Evolutionary conservation across 1,284 basidiomycete species (phyloP), one percentile per base, ranked within the genome.

Genomic region (Apiotrichum domesticum): DNA sequence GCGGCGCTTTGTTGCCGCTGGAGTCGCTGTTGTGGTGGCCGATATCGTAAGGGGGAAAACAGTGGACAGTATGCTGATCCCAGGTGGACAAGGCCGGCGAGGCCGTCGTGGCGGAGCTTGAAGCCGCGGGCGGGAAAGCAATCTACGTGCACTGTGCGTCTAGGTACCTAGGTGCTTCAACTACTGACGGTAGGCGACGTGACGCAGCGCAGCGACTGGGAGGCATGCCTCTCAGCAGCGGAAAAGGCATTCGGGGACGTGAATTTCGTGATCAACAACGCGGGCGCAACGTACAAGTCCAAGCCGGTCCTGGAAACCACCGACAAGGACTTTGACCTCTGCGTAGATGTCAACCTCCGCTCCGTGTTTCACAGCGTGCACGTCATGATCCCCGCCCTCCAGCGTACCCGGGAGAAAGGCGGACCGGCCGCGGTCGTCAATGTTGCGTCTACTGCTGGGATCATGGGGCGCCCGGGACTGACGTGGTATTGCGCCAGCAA

Each of bases 191-290:
- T 46, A 54, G 49, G 49, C 51, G 56, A 58, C 45, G 59, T 61
- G 13, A 54, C 59, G 7, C 41, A 50, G 51, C 54, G 54, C 35
- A 45, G 15, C 6, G 54, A 35, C 11, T 61, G 59, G 59, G 59
- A 58, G 44, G 37, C 35, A 6, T 41, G 46, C 32, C 48, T 57
- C 33, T 46, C 45, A 21, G 54, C 52, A 14, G 46, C 59, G 9
- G 52, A 54, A 41, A 41, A 54, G 45, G 47, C 51, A 4, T 53
- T 56, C 21, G 59, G 59, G 53, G 51, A 48, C 47, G 48, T 61
- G 34, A 58, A 61, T 52, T 58, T 47, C 9, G 48, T 61, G 32
- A 57, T 61, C 59, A 61, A 61, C 59, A 61, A 61, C 51, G 59
- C 59, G 6, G 59, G 59, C 40, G 48, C 54, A 46, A 61, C 56